Base-by-base conservation (phyloP, 306 rosid species). In the Rubus idaeus region DNA sequence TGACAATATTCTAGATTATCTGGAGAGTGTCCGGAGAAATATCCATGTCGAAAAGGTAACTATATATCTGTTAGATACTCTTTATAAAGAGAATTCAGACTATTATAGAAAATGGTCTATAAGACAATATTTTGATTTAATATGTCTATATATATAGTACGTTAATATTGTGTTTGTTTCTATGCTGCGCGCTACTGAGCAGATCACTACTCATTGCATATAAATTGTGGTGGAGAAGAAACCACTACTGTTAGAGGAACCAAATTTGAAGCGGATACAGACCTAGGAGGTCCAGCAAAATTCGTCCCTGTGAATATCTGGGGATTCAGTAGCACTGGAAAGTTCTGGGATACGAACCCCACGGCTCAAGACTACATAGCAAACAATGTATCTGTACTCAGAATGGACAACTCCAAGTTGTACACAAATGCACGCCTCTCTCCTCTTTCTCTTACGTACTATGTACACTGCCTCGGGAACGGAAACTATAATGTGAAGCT, bases 251-350 rank as follows among this genome's bases (percentile, higher is more conserved):
- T 57, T 42, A 10, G 23, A 23, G 18, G 44, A 6, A 42, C 26
- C 18, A 14, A 13, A 3, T 73, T 57, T 57, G 77, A 73, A 42
- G 41, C 3, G 0, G 77, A 73, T 57, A 1, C 1, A 13, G 53
- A 56, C 4, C 3, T 0, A 4, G 77, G 77, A 14, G 55, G 77
- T 73, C 3, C 17, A 41, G 55, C 77, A 23, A 8, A 57, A 0
- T 56, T 73, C 1, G 0, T 56, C 13, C 42, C 16, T 4, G 2
- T 7, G 21, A 20, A 45, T 7, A 12, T 12, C 80, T 57, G 96
- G 96, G 92, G 92, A 7, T 62, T 82, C 49, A 87, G 96, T 83
- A 74, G 81, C 77, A 88, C 85, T 10, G 91, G 96, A 23, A 50
- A n/a, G 53, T 90, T 83, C 42, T 83, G 72, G 84, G 88, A 85